These are phyloP conservation scores for Rheum nobile DNA, from an alignment of 148 eudicot genomes.

Conservation along the genomic window DNA sequence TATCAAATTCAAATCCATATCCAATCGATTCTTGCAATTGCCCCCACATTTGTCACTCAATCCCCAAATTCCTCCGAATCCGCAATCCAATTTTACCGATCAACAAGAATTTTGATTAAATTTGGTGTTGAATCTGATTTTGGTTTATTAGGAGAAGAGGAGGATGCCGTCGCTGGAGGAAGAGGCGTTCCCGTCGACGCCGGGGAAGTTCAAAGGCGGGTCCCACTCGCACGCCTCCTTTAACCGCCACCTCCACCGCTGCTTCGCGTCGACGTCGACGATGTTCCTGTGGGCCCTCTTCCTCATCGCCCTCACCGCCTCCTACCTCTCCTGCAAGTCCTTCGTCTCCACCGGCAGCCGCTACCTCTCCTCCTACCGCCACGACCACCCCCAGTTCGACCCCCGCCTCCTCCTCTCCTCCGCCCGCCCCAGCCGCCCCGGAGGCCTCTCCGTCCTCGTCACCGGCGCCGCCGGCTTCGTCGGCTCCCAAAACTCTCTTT, in stretches of 20 bases:
- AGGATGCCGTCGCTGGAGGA: slow-evolving; percentile 34
- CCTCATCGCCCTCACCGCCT: slow-evolving; percentile 53
- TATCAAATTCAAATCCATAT: background rate
- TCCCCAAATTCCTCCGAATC: slow-evolving; percentile 1
- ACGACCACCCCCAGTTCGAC: slow-evolving; percentile 15
- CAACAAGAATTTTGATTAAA: background rate
- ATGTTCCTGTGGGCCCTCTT: slow-evolving; percentile 63
- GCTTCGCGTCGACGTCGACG: slow-evolving; percentile 58
- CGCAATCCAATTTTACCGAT: background rate
- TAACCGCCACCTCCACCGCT: slow-evolving; percentile 46
- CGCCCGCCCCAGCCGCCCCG: slow-evolving; percentile 41
- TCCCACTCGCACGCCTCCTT: slow-evolving; percentile 15
- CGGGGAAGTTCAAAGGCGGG: slow-evolving; percentile 50
- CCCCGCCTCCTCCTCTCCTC: slow-evolving; percentile 31
- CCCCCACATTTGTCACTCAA: background rate
- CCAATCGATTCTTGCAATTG: background rate
- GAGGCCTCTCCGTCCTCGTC: slow-evolving; percentile 54
- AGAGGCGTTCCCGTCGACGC: slow-evolving; percentile 56
- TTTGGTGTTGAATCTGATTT: background rate
- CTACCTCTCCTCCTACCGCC: slow-evolving; percentile 39
- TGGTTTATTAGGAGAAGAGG: background rate
- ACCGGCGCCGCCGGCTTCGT: slow-evolving; percentile 83
- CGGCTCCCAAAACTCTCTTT: slow-evolving; percentile 57
- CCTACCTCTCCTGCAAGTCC: slow-evolving; percentile 46
- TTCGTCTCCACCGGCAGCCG: slow-evolving; percentile 49